Percentiles rank a stretch among this genome's conserved stretches.
These are phyloP conservation scores for Globisporangium paddicum DNA, from an alignment of 352 stramenopile species.

Conservation along the genomic window DNA sequence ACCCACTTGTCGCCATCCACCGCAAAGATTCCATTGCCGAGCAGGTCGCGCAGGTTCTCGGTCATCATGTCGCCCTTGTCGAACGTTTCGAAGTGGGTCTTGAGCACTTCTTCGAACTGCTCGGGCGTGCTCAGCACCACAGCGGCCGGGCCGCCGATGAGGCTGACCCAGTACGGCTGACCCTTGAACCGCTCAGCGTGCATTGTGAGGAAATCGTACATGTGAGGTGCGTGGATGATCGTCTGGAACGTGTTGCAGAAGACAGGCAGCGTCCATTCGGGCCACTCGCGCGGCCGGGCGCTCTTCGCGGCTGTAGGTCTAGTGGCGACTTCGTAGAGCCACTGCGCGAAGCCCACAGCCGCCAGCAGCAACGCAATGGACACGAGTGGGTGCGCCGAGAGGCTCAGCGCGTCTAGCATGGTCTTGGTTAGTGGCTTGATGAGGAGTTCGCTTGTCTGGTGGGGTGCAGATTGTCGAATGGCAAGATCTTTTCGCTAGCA, in stretches of 20 bases:
- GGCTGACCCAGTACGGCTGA: slow-evolving; percentile 6
- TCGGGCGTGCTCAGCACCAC: slow-evolving; percentile 14
- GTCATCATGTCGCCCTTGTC: slow-evolving; percentile 18
- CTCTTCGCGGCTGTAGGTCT: slow-evolving; percentile 3
- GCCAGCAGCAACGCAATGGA: background rate
- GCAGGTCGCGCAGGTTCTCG: slow-evolving; percentile 14
- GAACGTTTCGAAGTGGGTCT: slow-evolving; percentile 23
- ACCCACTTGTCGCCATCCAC: slow-evolving; percentile 23
- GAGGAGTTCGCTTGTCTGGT: background rate
- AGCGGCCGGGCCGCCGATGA: slow-evolving; percentile 1
- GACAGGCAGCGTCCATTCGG: slow-evolving; percentile 12
- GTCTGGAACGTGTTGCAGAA: slow-evolving; percentile 16
- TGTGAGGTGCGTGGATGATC: slow-evolving; percentile 1
- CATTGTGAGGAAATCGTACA: slow-evolving; percentile 10
- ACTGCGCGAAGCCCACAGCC: background rate
- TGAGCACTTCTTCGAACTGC: slow-evolving; percentile 19
- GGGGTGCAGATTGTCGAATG: background rate
- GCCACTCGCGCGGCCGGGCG: slow-evolving; percentile 1
- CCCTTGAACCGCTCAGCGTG: slow-evolving; percentile 5
- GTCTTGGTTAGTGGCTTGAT: background rate
- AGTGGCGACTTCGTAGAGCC: slow-evolving; percentile 3
- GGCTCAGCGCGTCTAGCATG: background rate
- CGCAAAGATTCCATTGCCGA: slow-evolving; percentile 20
- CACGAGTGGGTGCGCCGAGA: background rate
- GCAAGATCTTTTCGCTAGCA: too few species aligned